A percentile compares a stretch with the other conserved stretches of the same genome.
phyloP scores from a whole-genome alignment of 169 alveolate species.

The Plasmodium inui region DNA sequence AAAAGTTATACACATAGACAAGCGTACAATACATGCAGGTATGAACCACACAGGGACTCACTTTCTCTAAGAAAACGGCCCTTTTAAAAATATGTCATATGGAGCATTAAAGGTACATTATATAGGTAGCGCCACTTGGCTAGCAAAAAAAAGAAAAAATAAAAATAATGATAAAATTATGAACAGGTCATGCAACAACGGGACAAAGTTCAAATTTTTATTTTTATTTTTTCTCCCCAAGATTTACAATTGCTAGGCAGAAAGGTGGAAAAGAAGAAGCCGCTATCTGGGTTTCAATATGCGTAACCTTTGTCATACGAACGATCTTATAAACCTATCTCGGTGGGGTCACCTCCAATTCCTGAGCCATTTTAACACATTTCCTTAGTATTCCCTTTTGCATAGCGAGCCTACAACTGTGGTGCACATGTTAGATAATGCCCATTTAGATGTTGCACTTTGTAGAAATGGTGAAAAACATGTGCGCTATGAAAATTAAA shows the following conservation, averaged over 20 bases:
- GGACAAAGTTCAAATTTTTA: not conserved
- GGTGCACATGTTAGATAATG: not conserved
- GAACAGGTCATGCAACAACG: not conserved
- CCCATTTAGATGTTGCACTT: not conserved
- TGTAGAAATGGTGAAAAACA: not conserved
- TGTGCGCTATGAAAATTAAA: not conserved
- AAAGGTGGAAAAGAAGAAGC: not conserved
- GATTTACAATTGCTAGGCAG: not conserved
- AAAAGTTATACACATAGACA: not conserved
- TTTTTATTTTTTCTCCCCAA: not conserved
- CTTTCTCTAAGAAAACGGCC: not conserved
- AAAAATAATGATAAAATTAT: conserved; percentile 15
- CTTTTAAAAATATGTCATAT: not conserved
- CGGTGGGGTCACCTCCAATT: not conserved
- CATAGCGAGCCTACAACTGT: not conserved
- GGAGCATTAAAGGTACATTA: not conserved
- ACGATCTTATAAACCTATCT: not conserved
- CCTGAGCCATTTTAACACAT: not conserved
- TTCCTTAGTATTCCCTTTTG: not conserved
- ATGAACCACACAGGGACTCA: not conserved
- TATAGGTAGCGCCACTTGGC: not conserved
- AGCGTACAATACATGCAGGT: not conserved
- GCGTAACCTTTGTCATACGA: not conserved
- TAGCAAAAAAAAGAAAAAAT: not conserved
- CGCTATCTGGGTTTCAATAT: not conserved